Conservation (phyloP, 2,329 filamentous ascomycete species). For the Sphaerulina musiva region DNA sequence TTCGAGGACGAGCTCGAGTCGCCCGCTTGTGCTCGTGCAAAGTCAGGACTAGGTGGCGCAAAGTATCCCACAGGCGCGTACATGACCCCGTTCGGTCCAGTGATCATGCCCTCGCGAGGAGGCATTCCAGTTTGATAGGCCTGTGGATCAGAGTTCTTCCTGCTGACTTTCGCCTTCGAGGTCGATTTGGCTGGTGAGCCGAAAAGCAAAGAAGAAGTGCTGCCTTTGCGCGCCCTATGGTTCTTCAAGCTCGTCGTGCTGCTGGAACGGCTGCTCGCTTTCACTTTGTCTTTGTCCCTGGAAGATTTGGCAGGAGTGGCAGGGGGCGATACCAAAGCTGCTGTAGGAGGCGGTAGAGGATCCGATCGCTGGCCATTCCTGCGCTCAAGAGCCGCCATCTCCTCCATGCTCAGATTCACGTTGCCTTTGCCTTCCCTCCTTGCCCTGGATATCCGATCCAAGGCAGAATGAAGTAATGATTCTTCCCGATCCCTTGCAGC, state of each 20-base stretch:
- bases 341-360: constrained; percentile 10
- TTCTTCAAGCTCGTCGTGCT: constrained; percentile 34
- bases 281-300: constrained; percentile 14
- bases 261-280: constrained; percentile 31
- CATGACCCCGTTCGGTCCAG: constrained; percentile 44
- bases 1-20: constrained; percentile 20
- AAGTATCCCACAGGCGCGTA: constrained; percentile 36
- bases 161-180: constrained; percentile 28
- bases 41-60: constrained; percentile 24
- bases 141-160: constrained; percentile 27
- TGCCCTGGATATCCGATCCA: constrained; percentile 73
- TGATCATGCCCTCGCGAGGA: constrained; percentile 32
- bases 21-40: constrained; percentile 2
- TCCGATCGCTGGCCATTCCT: constrained; percentile 27
- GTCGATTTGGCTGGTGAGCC: constrained; percentile 33
- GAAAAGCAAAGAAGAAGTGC: constrained; percentile 30
- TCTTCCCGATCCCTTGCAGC: constrained; percentile 63
- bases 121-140: constrained; percentile 8
- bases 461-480: constrained; percentile 66
- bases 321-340: constrained; percentile 30
- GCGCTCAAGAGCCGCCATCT: constrained; percentile 71
- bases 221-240: constrained; percentile 32
- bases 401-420: constrained; percentile 71
- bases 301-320: constrained; percentile 24
- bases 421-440: constrained; percentile 69